Percentiles rank a stretch among this genome's conserved stretches.
These are phyloP conservation scores for Colletotrichum plurivorum DNA, from an alignment of 2,329 filamentous ascomycete genomes.

Conservation along the genomic window DNA sequence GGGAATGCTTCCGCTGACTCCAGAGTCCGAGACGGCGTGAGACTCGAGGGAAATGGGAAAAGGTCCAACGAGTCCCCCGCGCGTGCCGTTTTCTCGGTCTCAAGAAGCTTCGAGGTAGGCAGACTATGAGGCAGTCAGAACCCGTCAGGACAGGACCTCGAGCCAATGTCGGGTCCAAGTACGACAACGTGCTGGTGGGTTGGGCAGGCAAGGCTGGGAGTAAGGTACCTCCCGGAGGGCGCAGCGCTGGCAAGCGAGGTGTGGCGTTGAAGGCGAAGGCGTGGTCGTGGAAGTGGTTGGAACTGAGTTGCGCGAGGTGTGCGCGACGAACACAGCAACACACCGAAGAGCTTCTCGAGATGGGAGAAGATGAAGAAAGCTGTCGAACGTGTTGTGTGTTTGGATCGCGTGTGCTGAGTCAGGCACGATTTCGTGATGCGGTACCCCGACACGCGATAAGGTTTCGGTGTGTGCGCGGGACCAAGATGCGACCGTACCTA, in stretches of 20 bases:
- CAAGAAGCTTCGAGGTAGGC: not conserved
- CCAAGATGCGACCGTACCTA: conserved; percentile 9
- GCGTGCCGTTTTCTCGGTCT: not conserved
- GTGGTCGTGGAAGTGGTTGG: conserved; percentile 15
- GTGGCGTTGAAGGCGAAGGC: conserved; percentile 13
- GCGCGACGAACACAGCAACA: not conserved
- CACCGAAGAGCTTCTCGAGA: conserved; percentile 8
- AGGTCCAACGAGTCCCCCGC: no score
- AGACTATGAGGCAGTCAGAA: not conserved
- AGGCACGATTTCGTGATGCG: conserved; percentile 14
- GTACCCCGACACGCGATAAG: conserved; percentile 23
- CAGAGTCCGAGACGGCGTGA: not conserved
- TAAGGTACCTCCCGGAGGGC: not conserved
- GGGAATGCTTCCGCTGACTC: not conserved
- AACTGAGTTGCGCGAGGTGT: not conserved
- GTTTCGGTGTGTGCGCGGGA: conserved; percentile 32
- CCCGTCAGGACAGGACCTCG: not conserved
- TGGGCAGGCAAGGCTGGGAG: not conserved
- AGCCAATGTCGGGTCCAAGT: no score
- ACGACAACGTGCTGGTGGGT: conserved; percentile 9
- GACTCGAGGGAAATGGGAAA: not conserved
- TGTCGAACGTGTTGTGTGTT: not conserved
- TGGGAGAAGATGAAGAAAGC: not conserved
- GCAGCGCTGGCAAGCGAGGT: not conserved
- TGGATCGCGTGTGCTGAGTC: conserved; percentile 29